Percentiles rank a stretch among this genome's conserved stretches.
Conservation (phyloP, 139 green algal genomes). For the Pleodorina starrii region DNA sequence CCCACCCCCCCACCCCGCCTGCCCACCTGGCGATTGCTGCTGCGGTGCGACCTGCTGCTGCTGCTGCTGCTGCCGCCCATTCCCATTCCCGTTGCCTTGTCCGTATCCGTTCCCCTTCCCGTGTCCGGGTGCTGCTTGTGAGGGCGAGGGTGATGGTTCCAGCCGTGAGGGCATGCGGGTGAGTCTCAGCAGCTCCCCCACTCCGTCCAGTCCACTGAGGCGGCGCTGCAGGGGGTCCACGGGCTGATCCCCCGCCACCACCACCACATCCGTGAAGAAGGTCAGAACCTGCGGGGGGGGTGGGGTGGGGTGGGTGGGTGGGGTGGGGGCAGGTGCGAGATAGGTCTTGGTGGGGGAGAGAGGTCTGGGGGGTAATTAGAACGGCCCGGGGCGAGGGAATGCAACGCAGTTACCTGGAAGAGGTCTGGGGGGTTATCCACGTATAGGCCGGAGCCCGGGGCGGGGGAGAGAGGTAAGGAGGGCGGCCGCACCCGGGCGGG, state of each 20-base stretch:
- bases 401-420: too few species aligned
- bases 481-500: too few species aligned
- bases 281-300: conserved; percentile 9
- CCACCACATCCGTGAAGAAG: conserved; percentile 40
- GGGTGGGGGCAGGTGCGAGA: too few species aligned
- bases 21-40: neutral
- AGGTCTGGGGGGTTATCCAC: too few species aligned
- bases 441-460: too few species aligned
- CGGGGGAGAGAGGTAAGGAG: too few species aligned
- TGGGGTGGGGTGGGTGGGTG: too few species aligned
- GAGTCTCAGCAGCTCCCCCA: conserved; percentile 34
- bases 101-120: neutral
- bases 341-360: too few species aligned
- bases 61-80: neutral
- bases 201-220: conserved; percentile 22
- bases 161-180: neutral
- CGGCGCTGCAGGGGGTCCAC: conserved; percentile 4
- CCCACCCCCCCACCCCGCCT: too few species aligned
- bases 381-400: too few species aligned
- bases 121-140: neutral
- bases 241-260: conserved; percentile 22
- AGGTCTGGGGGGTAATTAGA: too few species aligned
- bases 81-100: neutral
- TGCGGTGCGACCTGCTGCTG: neutral
- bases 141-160: neutral